These are phyloP conservation scores for Hypholoma sublateritium DNA, from an alignment of 768 basidiomycete species.

Conservation along the genomic window DNA sequence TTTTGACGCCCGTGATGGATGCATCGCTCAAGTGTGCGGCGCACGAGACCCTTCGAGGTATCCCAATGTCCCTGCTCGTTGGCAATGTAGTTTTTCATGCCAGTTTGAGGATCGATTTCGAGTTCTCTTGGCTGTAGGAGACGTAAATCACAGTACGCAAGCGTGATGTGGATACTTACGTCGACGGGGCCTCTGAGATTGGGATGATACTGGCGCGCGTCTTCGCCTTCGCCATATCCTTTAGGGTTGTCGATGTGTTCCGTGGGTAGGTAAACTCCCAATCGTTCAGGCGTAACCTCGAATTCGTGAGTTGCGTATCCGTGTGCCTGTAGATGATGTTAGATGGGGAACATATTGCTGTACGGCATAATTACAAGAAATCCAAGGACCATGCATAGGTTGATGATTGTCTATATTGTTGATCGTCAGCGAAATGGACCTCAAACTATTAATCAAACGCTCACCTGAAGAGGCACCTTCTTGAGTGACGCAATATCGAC, in stretches of 20 bases:
- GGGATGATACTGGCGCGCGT: slow-evolving; percentile 76
- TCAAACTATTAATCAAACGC: slow-evolving; percentile 10
- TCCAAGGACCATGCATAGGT: slow-evolving; percentile 86
- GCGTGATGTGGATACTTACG: slow-evolving; percentile 34
- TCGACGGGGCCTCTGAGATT: slow-evolving; percentile 82
- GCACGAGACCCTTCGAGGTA: slow-evolving; percentile 77
- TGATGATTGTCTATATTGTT: slow-evolving; percentile 70
- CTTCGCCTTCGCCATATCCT: slow-evolving; percentile 83
- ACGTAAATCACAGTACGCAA: background rate
- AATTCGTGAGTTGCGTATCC: slow-evolving; percentile 84
- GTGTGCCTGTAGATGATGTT: slow-evolving; percentile 51
- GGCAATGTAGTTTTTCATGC: slow-evolving; percentile 96
- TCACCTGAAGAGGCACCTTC: slow-evolving; percentile 67
- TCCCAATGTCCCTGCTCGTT: slow-evolving; percentile 87
- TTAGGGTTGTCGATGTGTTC: slow-evolving; percentile 95
- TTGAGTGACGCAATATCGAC: slow-evolving; percentile 81
- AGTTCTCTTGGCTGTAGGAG: slow-evolving; percentile 66
- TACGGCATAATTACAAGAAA: slow-evolving; percentile 61
- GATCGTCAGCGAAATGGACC: slow-evolving; percentile 1
- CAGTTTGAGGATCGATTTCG: slow-evolving; percentile 79
- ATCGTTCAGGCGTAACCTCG: slow-evolving; percentile 80
- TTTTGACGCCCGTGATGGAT: slow-evolving; percentile 75
- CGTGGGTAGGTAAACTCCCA: slow-evolving; percentile 84
- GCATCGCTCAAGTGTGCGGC: slow-evolving; percentile 73
- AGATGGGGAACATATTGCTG: background rate